Conservation (phyloP, 1,284 basidiomycete species). For the Sporisorium scitamineum region DNA sequence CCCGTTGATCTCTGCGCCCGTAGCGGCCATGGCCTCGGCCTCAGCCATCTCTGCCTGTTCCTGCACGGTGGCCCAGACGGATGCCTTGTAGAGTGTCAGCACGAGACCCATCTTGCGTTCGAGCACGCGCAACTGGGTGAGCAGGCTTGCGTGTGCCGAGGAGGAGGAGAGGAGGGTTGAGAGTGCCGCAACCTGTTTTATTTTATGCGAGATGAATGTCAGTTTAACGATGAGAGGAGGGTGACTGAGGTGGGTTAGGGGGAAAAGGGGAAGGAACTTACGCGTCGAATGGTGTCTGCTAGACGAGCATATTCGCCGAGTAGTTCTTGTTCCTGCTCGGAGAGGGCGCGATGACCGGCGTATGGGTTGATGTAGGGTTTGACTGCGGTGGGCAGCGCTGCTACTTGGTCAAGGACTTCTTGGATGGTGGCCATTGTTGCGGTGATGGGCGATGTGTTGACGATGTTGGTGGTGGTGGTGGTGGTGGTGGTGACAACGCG, state of each 20-base stretch:
- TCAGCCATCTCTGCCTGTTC: conserved; percentile 78
- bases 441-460: not conserved
- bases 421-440: conserved; percentile 43
- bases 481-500: not conserved
- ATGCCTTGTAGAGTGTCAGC: conserved; percentile 84
- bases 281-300: conserved; percentile 60
- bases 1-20: conserved; percentile 19
- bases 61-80: conserved; percentile 92
- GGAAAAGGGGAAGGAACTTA: conserved; percentile 25
- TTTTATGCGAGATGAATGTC: not conserved
- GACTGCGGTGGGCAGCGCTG: conserved; percentile 33
- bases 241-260: conserved; percentile 55
- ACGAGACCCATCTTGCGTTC: conserved; percentile 92
- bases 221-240: not conserved
- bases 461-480: conserved; percentile 15
- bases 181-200: conserved; percentile 62
- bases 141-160: conserved; percentile 80
- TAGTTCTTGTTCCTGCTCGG: conserved; percentile 57
- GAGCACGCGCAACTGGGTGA: conserved; percentile 82
- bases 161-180: conserved; percentile 70
- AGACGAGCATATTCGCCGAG: conserved; percentile 66
- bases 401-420: conserved; percentile 44
- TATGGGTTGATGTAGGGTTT: conserved; percentile 62
- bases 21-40: conserved; percentile 46
- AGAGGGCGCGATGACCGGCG: conserved; percentile 56